These are phyloP conservation scores for Fistulinella staudtii DNA, from an alignment of 1,284 basidiomycete genomes.

Conservation along the genomic window DNA sequence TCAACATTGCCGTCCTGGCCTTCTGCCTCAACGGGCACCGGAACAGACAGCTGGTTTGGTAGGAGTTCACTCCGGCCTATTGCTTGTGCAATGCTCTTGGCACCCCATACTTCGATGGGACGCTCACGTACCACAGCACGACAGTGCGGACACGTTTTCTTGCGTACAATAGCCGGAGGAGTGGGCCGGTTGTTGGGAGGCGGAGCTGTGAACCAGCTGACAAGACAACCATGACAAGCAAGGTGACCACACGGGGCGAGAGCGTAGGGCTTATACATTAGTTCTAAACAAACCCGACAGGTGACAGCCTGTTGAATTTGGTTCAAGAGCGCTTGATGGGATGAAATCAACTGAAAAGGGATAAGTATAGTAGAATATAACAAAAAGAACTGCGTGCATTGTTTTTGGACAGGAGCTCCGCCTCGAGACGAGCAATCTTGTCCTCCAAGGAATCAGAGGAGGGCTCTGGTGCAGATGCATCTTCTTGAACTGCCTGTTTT, in stretches of 20 bases:
- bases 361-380: constrained; percentile 1
- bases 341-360: constrained; percentile 38
- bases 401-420: constrained; percentile 41
- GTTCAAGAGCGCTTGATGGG: constrained; percentile 47
- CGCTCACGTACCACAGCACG: constrained; percentile 56
- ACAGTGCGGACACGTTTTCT: constrained; percentile 75
- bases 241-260: constrained; percentile 73
- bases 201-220: constrained; percentile 66
- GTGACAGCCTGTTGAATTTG: constrained; percentile 58
- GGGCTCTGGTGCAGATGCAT: background rate
- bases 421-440: constrained; percentile 38
- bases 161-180: constrained; percentile 32
- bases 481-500: no score
- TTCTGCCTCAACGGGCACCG: constrained; percentile 14
- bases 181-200: constrained; percentile 24
- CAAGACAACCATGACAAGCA: constrained; percentile 64
- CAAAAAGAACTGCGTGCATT: constrained; percentile 31
- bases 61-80: constrained; percentile 52
- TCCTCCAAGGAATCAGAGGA: constrained; percentile 25
- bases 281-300: constrained; percentile 72
- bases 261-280: constrained; percentile 65
- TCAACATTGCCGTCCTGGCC: constrained; percentile 32
- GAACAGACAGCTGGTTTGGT: constrained; percentile 23
- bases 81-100: constrained; percentile 60
- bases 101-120: constrained; percentile 66